phyloP scores from a whole-genome alignment of 768 basidiomycete genomes.

The Coprinellus micaceus region DNA sequence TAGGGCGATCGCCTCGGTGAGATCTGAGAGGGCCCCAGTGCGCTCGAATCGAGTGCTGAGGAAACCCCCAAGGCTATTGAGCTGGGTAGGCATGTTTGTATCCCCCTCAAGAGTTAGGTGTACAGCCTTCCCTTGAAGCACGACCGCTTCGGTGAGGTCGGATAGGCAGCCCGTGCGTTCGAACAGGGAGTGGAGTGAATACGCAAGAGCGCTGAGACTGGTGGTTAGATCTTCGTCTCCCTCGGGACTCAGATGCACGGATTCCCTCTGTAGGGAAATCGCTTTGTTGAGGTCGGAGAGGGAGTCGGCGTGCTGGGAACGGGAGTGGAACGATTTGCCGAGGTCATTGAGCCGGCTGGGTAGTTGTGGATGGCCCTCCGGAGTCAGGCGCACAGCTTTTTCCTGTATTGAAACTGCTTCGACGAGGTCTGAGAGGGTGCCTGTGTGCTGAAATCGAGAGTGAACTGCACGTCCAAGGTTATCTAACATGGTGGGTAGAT shows the following conservation, averaged over 20 bases:
- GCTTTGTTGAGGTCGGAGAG: conserved; percentile 3
- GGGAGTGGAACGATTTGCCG: conserved; percentile 13
- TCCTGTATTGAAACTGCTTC: background rate
- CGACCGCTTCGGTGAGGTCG: too few species aligned
- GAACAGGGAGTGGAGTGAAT: background rate
- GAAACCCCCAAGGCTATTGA: conserved; percentile 20
- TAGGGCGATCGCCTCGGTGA: conserved; percentile 19
- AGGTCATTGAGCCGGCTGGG: background rate
- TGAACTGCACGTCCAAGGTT: conserved; percentile 15
- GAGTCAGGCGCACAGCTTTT: background rate
- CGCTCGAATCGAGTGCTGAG: background rate
- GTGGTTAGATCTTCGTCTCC: background rate
- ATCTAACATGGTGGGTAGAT: background rate
- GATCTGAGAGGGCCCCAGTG: conserved; percentile 15
- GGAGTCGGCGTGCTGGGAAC: conserved; percentile 4
- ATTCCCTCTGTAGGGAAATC: background rate
- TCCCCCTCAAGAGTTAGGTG: too few species aligned
- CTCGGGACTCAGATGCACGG: background rate
- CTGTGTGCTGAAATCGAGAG: background rate
- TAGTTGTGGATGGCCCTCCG: background rate
- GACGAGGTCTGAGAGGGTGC: background rate
- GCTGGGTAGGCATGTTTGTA: background rate
- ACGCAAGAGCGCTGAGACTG: background rate
- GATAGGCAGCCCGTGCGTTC: background rate
- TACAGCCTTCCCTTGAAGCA: too few species aligned